Percentiles rank a stretch among this genome's conserved stretches.
Conservation (phyloP, 2,329 filamentous ascomycete species). For the Claviceps spartinae region DNA sequence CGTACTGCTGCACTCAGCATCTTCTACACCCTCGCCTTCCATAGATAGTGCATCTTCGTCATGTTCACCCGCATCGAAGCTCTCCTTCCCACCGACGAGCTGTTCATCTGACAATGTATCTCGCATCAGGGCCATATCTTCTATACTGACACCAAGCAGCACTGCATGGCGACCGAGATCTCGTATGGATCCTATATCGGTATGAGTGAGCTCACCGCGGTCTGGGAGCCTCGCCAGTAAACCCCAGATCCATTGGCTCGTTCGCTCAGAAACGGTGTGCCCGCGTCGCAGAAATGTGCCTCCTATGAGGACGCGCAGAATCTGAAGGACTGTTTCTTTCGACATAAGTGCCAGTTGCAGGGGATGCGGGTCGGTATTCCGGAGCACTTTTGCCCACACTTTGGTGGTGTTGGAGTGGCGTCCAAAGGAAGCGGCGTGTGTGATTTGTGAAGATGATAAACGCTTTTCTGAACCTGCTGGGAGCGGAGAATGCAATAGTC, state of each 20-base stretch:
- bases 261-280: constrained; percentile 46
- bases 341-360: constrained; percentile 51
- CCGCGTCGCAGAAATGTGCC: constrained; percentile 49
- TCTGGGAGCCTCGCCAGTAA: constrained; percentile 64
- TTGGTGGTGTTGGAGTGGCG: constrained; percentile 34
- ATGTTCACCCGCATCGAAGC: constrained; percentile 31
- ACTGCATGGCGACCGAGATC: constrained; percentile 70
- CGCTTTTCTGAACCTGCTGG: constrained; percentile 37
- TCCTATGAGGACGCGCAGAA: constrained; percentile 53
- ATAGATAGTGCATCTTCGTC: constrained; percentile 23
- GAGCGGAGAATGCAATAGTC: constrained; percentile 41
- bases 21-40: constrained; percentile 12
- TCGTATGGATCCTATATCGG: constrained; percentile 61
- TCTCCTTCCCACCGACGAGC: constrained; percentile 26
- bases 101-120: constrained; percentile 28
- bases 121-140: constrained; percentile 36
- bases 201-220: constrained; percentile 58
- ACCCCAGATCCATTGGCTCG: constrained; percentile 77
- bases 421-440: constrained; percentile 40
- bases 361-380: constrained; percentile 41
- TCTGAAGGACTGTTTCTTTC: constrained; percentile 49
- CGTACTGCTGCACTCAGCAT: not conserved
- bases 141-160: constrained; percentile 39
- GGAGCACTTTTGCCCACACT: constrained; percentile 39
- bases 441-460: constrained; percentile 40